Evolutionary conservation across 257 asterid genomes (phyloP).

Genomic region (Verbena officinalis): DNA sequence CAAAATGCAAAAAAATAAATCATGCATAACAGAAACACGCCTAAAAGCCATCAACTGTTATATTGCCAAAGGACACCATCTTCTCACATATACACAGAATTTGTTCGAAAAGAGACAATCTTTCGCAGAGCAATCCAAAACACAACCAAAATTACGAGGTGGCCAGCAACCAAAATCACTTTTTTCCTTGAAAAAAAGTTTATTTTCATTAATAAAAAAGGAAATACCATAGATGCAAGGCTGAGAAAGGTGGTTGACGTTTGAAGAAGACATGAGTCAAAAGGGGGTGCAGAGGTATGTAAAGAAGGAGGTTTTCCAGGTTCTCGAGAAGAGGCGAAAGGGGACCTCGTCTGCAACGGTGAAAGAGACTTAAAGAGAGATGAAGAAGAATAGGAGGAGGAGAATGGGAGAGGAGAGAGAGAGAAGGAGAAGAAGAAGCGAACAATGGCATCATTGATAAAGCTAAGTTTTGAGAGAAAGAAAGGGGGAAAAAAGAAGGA

Average conservation of each 20-base stretch:
- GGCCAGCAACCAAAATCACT: background rate
- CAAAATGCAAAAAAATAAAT: background rate
- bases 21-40: no score
- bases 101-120: no score
- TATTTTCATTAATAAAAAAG: background rate
- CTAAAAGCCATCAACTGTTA: no score
- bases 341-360: conserved; percentile 45
- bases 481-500: conserved; percentile 43
- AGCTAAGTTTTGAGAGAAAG: conserved; percentile 55
- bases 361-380: conserved; percentile 63
- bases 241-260: conserved; percentile 75
- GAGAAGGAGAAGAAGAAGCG: conserved; percentile 39
- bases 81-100: no score
- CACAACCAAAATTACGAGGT: background rate
- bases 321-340: conserved; percentile 35
- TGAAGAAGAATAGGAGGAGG: conserved; percentile 32
- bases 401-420: conserved; percentile 39
- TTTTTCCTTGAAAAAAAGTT: background rate
- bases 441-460: conserved; percentile 84
- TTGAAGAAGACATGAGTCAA: conserved; percentile 75
- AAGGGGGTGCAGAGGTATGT: conserved; percentile 34
- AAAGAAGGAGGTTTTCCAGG: conserved; percentile 33
- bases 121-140: no score
- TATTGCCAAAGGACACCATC: no score
- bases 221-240: conserved; percentile 83